These are phyloP conservation scores for Yamadazyma epiphylla DNA, from an alignment of 1,139 yeast genomes.

Conservation along the genomic window DNA sequence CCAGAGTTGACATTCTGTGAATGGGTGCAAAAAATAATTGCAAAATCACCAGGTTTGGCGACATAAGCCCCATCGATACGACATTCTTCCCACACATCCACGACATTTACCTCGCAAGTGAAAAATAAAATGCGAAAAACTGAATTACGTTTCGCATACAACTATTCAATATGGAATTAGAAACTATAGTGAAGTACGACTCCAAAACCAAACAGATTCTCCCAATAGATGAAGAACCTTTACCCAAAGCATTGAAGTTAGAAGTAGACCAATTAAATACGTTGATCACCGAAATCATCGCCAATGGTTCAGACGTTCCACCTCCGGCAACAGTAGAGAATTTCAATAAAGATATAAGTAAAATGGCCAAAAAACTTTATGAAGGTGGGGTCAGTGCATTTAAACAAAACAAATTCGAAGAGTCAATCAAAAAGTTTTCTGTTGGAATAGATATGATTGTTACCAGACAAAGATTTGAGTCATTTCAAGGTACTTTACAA, in stretches of 20 bases:
- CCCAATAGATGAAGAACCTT: no score
- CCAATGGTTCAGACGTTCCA: constrained; percentile 62
- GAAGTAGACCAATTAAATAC: constrained; percentile 65
- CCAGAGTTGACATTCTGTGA: not conserved
- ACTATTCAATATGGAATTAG: no score
- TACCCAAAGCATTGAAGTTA: constrained; percentile 30
- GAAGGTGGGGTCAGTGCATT: constrained; percentile 68
- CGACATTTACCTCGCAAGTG: no score
- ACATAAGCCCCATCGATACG: no score
- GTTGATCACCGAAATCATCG: constrained; percentile 56
- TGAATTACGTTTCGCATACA: no score
- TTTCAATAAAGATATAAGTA: constrained; percentile 55
- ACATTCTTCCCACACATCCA: no score
- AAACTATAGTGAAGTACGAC: no score
- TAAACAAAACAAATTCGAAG: constrained; percentile 58
- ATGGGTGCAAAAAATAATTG: not conserved
- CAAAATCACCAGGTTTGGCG: no score
- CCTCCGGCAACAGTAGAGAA: constrained; percentile 56
- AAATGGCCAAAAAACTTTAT: constrained; percentile 68
- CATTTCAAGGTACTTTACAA: constrained; percentile 74
- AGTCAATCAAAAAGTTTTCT: constrained; percentile 69
- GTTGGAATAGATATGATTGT: constrained; percentile 80
- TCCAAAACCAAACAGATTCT: no score
- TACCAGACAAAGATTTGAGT: constrained; percentile 82
- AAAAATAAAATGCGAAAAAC: no score